Percentiles rank a stretch among this genome's conserved stretches.
phyloP scores from a whole-genome alignment of 1,139 yeast genomes.

The Yamadazyma atlantica region DNA sequence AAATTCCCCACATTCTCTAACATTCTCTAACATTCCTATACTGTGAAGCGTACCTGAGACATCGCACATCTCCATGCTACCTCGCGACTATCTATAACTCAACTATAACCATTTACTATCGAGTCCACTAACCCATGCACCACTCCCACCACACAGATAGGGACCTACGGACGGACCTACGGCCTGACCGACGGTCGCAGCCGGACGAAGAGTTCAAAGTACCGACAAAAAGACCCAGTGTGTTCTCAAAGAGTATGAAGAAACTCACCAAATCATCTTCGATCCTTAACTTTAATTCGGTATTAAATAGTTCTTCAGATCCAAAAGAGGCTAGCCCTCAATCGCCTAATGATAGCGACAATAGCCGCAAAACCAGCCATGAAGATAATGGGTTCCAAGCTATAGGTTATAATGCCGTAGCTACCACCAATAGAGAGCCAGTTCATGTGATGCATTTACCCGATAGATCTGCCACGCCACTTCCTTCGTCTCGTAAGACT shows the following conservation, averaged over 20 bases:
- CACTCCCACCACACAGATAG: too few species aligned
- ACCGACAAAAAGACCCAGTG: slow-evolving; percentile 16
- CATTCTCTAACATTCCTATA: too few species aligned
- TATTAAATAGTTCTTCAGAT: slow-evolving; percentile 3
- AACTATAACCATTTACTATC: too few species aligned
- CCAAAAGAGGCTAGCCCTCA: slow-evolving; percentile 4
- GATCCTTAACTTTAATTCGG: slow-evolving; percentile 17
- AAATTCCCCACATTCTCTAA: too few species aligned
- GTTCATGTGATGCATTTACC: slow-evolving; percentile 32
- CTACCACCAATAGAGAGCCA: slow-evolving; percentile 26
- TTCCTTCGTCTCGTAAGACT: slow-evolving; percentile 13
- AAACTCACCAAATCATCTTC: slow-evolving; percentile 23
- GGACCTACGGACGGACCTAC: too few species aligned
- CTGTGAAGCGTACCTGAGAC: too few species aligned
- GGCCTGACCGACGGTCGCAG: too few species aligned
- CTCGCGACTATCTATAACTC: too few species aligned
- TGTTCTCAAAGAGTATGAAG: slow-evolving; percentile 22
- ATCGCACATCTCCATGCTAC: too few species aligned
- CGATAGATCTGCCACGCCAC: slow-evolving; percentile 9
- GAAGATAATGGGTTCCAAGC: slow-evolving; percentile 26
- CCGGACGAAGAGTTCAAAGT: slow-evolving; percentile 2
- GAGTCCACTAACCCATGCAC: too few species aligned
- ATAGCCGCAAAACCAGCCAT: background rate
- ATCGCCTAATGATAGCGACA: background rate
- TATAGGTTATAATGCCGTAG: slow-evolving; percentile 31